Base-by-base conservation (phyloP, 2,329 filamentous ascomycete species). In the Tothia fuscella region DNA sequence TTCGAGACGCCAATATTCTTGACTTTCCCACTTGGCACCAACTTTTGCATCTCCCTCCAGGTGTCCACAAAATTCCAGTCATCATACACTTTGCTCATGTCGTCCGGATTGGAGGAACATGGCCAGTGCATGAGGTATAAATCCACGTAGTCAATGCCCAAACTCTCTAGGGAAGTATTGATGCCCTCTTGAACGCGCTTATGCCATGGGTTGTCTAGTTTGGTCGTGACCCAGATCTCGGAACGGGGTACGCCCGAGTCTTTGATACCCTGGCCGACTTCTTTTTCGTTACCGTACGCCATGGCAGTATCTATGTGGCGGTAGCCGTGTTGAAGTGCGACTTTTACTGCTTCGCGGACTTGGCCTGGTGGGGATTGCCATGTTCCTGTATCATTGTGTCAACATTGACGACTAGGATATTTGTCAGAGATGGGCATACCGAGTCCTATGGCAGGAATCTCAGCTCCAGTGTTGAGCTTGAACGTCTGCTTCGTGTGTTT, bases 1-100 rank as follows among this genome's bases (percentile, higher is more conserved):
- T 93, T 93, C 61, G 82, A 86, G 44, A 91, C 81, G 52, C 84
- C 84, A 57, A 89, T 86, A 67, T 84, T 85, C 62, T 71, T 74
- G 39, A 82, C 82, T 62, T 85, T 83, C 58, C 79, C 78, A 33
- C 73, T 76, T 9, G 62, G 73, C 19, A 76, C 64, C 35, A 85
- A 67, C 68, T 80, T 81, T 63, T 82, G 76, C 70, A 83, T 67
- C 65, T 79, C 78, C 46, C 69, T 65, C 75, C 73, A 41, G 14
- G 39, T 41, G 16, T 41, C 25, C 16, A 41, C 29, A 19, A 41
- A 39, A 16, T 34, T 44, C 29, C 26, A 36, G 12, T 41, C 39
- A 7, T 29, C 21, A 16, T 32, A 31, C 13, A 33, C 29, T 21
- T 29, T 41, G 21, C 34, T 41, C 29, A 41, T 13, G 29, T 47